Base-by-base conservation (phyloP, 2,329 filamentous ascomycete species). In the Aspergillus felis region DNA sequence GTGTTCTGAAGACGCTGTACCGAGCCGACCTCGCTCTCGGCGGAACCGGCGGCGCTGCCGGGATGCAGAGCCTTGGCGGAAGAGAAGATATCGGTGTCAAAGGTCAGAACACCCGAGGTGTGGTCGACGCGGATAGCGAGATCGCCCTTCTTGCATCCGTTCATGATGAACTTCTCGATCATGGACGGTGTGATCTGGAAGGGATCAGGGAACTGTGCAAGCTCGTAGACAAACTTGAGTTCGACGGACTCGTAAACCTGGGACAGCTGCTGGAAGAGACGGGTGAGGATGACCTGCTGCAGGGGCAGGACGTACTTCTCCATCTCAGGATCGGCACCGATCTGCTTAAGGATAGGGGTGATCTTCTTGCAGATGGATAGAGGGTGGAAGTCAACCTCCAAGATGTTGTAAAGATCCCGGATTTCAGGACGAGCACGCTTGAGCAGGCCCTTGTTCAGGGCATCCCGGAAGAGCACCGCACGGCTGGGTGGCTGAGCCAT, bases 131-230 rank as follows among this genome's bases (percentile, higher is more conserved):
- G 92, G 68, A 99, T 95, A 54, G 94, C 90, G 49, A 99, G 84
- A 69, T 99, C 94, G 57, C 94, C 94, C 85, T 99, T 99, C 87
- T 99, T 99, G 85, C 96, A 97, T 63, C 94, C 94, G 77, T 99
- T 99, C 94, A 99, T 99, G 83, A 99, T 97, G 83, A 99, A 99
- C 81, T 97, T 99, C 82, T 99, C 94, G 65, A 99, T 95, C 61
- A 91, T 96, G 64, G 88, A 87, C 54, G 90, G 87, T 62, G 85
- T 89, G 65, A 97, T 92, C 78, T 97, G 89, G 84, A 95, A 97
- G 46, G 94, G 91, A 74, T 96, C 92, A 9, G 94, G 94, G 83
- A 99, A 99, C 71, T 94, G 85, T 61, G 94, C 94, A 55, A 99
- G 88, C 70, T 90, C 88, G 75, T 96, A 89, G 50, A 99, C 93